phyloP scores from a whole-genome alignment of 1,284 basidiomycete species.

The Apiotrichum gamsii region DNA sequence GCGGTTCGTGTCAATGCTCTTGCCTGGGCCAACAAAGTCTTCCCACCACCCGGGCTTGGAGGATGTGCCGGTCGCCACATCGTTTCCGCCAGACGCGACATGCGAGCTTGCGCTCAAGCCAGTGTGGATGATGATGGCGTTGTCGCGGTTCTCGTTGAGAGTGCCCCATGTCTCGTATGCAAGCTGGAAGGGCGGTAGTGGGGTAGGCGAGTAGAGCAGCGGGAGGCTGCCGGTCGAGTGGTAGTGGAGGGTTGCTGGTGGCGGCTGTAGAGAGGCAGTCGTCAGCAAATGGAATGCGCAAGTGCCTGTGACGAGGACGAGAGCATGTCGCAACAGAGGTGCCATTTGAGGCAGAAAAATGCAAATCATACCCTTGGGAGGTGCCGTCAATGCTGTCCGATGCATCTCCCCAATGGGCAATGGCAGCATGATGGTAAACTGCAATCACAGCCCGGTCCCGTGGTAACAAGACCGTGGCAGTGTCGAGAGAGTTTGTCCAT shows the following conservation, averaged over 20 bases:
- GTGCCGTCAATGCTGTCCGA: too few species aligned
- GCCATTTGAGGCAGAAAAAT: too few species aligned
- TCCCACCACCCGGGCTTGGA: conserved; percentile 85
- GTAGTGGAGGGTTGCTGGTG: conserved; percentile 51
- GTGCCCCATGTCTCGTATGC: conserved; percentile 98
- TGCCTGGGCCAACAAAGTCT: conserved; percentile 92
- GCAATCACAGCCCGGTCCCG: too few species aligned
- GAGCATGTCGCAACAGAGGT: too few species aligned
- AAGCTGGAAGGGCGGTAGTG: conserved; percentile 62
- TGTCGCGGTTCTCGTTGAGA: conserved; percentile 69
- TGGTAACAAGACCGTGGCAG: too few species aligned
- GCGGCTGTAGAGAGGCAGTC: conserved; percentile 33
- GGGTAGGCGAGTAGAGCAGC: conserved; percentile 64
- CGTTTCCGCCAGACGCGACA: conserved; percentile 74
- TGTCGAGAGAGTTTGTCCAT: too few species aligned
- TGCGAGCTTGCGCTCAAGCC: conserved; percentile 93
- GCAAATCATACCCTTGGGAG: too few species aligned
- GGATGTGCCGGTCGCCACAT: conserved; percentile 57
- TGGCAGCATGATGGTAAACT: too few species aligned
- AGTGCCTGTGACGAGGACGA: too few species aligned
- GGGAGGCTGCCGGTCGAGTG: conserved; percentile 59
- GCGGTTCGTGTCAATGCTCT: conserved; percentile 83
- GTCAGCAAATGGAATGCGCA: too few species aligned
- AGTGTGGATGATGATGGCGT: conserved; percentile 94
- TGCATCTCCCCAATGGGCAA: too few species aligned